Percentiles rank a stretch among this genome's conserved stretches.
Evolutionary conservation across 768 basidiomycete species (phyloP).

Genomic region (Mycena galopus): DNA sequence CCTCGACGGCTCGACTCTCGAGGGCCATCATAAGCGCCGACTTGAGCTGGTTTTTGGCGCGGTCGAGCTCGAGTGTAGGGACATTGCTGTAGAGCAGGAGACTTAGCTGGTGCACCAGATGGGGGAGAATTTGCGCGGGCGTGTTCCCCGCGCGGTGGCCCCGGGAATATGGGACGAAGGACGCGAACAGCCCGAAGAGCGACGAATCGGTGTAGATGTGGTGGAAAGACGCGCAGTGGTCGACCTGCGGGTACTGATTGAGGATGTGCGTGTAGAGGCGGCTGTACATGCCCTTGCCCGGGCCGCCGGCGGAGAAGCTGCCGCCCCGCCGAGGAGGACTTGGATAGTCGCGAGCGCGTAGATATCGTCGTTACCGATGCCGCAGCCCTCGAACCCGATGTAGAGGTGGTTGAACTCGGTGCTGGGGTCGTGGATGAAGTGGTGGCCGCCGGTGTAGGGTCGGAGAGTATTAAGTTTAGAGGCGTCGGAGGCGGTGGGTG

Average conservation of each 20-base stretch:
- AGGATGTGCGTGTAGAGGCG: slow-evolving; percentile 96
- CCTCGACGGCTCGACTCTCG: slow-evolving; percentile 87
- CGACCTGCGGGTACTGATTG: slow-evolving; percentile 93
- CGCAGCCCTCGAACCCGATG: slow-evolving; percentile 91
- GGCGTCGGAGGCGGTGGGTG: slow-evolving; percentile 37
- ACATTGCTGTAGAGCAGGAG: slow-evolving; percentile 79
- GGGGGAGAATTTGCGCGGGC: slow-evolving; percentile 79
- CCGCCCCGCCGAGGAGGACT: slow-evolving; percentile 96
- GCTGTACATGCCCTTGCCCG: slow-evolving; percentile 99
- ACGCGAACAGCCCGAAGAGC: slow-evolving; percentile 91
- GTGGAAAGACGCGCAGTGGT: slow-evolving; percentile 97
- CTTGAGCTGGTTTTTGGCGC: slow-evolving; percentile 97
- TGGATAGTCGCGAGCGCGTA: slow-evolving; percentile 96
- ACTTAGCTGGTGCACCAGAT: slow-evolving; percentile 91
- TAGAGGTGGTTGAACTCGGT: slow-evolving; percentile 94
- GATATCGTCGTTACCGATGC: slow-evolving; percentile 92
- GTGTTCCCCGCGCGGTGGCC: slow-evolving; percentile 72
- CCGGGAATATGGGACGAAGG: slow-evolving; percentile 77
- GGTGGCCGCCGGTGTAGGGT: slow-evolving; percentile 89
- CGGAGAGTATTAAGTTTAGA: slow-evolving; percentile 50
- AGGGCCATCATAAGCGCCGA: slow-evolving; percentile 94
- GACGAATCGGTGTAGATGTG: slow-evolving; percentile 97
- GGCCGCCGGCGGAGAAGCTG: slow-evolving; percentile 97
- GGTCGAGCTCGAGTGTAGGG: slow-evolving; percentile 75
- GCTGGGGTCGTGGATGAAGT: slow-evolving; percentile 69